These are phyloP conservation scores for Nigrospora sphaerica DNA, from an alignment of 2,329 filamentous ascomycete species.

Conservation along the genomic window DNA sequence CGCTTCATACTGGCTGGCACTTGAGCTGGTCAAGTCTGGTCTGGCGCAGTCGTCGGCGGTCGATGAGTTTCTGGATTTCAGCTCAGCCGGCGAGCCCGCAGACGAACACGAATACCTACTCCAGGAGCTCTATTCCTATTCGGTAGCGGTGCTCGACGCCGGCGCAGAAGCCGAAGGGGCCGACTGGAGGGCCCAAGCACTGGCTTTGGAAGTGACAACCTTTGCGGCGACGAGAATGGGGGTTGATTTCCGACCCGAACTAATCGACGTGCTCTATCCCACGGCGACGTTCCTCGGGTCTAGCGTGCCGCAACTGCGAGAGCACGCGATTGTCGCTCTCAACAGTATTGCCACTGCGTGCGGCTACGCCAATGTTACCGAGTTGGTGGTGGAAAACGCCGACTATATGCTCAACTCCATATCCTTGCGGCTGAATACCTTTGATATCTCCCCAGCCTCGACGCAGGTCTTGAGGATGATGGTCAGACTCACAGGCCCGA, in stretches of 20 bases:
- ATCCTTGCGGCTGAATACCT: constrained; percentile 79
- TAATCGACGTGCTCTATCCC: constrained; percentile 88
- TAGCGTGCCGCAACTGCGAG: constrained; percentile 56
- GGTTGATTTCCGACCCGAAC: constrained; percentile 67
- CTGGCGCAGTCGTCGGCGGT: constrained; percentile 45
- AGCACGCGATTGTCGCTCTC: constrained; percentile 75
- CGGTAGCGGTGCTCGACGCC: constrained; percentile 54
- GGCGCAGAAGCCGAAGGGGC: constrained; percentile 37
- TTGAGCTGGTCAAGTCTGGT: constrained; percentile 60
- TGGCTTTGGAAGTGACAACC: constrained; percentile 75
- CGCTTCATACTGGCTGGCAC: constrained; percentile 73
- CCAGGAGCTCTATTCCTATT: constrained; percentile 63
- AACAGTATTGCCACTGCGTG: constrained; percentile 74
- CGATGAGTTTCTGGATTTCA: constrained; percentile 59
- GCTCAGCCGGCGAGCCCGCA: constrained; percentile 25
- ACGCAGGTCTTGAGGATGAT: constrained; percentile 92
- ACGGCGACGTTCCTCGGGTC: constrained; percentile 85
- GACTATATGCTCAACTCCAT: constrained; percentile 97
- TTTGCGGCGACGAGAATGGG: constrained; percentile 64
- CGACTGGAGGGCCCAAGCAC: constrained; percentile 69
- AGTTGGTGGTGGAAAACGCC: constrained; percentile 81
- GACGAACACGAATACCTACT: constrained; percentile 41
- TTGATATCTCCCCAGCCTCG: constrained; percentile 86
- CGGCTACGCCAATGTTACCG: constrained; percentile 65
- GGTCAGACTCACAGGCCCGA: constrained; percentile 77